Evolutionary conservation across 225 moss, liverwort and hornwort species (phyloP), one percentile per base, ranked within the genome.

Genomic region (Polytrichum formosum): DNA sequence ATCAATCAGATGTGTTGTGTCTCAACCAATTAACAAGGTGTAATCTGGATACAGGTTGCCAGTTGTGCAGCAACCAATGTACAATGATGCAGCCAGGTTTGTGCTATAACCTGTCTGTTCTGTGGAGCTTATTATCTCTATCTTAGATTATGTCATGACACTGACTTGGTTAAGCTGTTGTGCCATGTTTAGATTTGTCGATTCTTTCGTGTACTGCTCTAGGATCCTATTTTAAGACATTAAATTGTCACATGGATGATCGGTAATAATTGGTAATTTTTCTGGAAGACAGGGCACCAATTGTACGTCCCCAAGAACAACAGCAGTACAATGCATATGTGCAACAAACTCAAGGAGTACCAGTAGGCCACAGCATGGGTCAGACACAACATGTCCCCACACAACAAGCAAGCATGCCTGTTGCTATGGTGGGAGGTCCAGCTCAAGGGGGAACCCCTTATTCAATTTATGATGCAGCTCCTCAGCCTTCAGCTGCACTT

Each of bases 381-480:
- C 70, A 60, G 28, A 26, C 56, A 58, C 68, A 69, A 26, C 71
- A 71, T 71, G 61, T 71, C 25, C 33, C 71, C 6, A 59, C 71
- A 4, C 71, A 61, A 37, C 71, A 71, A 33, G 22, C 71, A 71
- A 62, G 16, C 25, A 62, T 71, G 23, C 71, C 71, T 62, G 71
- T 21, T 60, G 10, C 71, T 2, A 71, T 61, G 30, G 61, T 71
- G 30, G 71, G 71, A 62, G 71, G 71, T 13, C 61, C 59, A 62
- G 37, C 35, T 63, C 61, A 71, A 62, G 71, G 71, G 17, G 71
- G 71, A 63, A 71, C 71, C 23, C 71, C 71, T 37, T 71, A 71
- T 62, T 71, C 71, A 71, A 71, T 71, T 16, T 71, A 71, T 71
- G 71, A 71, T 71, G 71, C 71, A 46, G 71, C 71, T 61, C 71